Base-by-base conservation (phyloP, 2,329 filamentous ascomycete species). In the Colletotrichum siamense region DNA sequence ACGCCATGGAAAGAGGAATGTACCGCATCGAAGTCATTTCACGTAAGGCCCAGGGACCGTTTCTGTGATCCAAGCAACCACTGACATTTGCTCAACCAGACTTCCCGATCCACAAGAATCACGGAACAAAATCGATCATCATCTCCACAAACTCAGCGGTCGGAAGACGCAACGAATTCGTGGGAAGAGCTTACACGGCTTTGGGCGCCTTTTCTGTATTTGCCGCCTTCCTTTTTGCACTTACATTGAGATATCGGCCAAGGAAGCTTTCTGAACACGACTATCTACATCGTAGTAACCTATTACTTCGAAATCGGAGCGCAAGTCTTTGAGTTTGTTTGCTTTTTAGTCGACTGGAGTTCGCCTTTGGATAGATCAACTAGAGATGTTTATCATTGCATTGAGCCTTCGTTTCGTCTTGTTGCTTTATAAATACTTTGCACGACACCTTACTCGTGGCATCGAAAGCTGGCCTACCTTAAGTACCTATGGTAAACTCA, bases 1-100 rank as follows among this genome's bases (percentile, higher is more conserved):
- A 68, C 3, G 52, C 24, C 8, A 72, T 72, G 63, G 70, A 61
- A 12, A 44, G 70, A 36, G 70, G 70, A 6, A 67, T 68, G 62
- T 72, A 72, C 28, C 49, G 70, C 3, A 52, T 68, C 13, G 62
- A 72, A n/a, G 49, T 67, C 6, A n/a, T 61, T 3, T 52, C 70
- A n/a, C 63, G 70, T 72, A 36, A 8, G 70, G 22, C 15, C 30
- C 13, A 2, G 18, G 1, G 18, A n/a, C 7, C 5, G 2, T 8
- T 22, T 15, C 6, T n/a, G 1, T 8, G 0, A 6, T 6, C 2
- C 5, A 22, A n/a, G 7, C 7, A 18, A 12, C 3, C n/a, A 13
- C 10, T n/a, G 9, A 15, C 16, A 7, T 2, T 4, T 2, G 15
- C 0, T 12, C 8, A 49, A 24, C 8, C 22, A 72, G 70, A 72